Conservation (phyloP, 2,329 filamentous ascomycete genomes). For the Aspergillus niger region DNA sequence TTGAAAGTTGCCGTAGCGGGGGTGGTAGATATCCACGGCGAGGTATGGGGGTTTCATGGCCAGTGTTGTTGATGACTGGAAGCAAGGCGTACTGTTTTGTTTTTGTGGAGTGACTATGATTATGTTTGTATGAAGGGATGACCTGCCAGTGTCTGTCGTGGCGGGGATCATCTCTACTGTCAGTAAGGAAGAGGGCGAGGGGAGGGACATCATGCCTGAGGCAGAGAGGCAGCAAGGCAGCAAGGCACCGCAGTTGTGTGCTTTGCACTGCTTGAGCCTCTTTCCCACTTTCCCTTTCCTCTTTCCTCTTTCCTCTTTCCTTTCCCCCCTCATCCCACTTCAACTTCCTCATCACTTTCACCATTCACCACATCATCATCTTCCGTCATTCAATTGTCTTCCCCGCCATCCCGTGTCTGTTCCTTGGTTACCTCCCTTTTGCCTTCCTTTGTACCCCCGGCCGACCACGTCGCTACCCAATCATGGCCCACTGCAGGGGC, state of each 20-base stretch:
- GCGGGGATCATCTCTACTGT: not conserved
- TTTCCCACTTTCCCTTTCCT: not conserved
- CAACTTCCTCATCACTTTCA: not conserved
- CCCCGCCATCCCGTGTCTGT: not conserved
- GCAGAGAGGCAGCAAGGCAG: not conserved
- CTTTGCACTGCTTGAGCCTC: not conserved
- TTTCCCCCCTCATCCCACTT: not conserved
- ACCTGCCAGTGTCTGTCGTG: too few species aligned
- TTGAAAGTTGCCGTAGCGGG: conserved; percentile 26
- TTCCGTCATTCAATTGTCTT: not conserved
- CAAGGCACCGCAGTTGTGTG: not conserved
- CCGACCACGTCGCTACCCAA: not conserved
- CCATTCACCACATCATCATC: not conserved
- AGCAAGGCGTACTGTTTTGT: too few species aligned
- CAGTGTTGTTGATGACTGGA: not conserved
- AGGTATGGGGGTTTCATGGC: conserved; percentile 3
- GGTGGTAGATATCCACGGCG: conserved; percentile 16
- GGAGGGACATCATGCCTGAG: not conserved
- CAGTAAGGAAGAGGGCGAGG: not conserved
- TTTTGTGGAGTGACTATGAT: too few species aligned
- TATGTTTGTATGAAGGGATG: not conserved
- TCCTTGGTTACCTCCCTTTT: not conserved
- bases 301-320: not conserved
- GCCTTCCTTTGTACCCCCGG: not conserved
- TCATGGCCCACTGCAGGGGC: not conserved